Conservation (phyloP, 2,329 filamentous ascomycete genomes). For the Aspergillus sp. region DNA sequence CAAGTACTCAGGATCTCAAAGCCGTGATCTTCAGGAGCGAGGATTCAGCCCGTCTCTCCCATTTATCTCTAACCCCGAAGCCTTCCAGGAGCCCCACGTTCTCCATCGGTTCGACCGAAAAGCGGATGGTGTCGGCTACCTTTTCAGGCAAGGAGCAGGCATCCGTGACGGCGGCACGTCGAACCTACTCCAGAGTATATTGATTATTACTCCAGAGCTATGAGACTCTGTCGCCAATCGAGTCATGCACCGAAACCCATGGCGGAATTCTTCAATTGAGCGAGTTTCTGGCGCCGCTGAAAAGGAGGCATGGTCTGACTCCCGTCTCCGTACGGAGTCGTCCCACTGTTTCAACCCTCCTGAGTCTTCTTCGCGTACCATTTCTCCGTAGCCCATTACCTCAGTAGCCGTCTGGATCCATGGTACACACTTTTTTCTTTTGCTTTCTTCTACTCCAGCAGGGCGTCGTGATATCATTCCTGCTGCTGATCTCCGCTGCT, state of each 20-base stretch:
- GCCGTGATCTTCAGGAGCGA: background rate
- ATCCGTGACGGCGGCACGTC: no score
- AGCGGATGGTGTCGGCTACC: background rate
- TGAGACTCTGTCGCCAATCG: no score
- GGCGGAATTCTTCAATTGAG: no score
- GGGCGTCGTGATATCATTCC: background rate
- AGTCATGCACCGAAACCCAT: no score
- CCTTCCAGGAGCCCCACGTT: background rate
- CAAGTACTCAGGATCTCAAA: background rate
- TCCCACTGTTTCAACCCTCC: background rate
- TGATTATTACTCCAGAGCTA: no score
- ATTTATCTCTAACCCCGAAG: constrained; percentile 5
- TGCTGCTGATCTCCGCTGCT: no score
- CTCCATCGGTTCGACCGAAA: background rate
- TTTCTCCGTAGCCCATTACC: background rate
- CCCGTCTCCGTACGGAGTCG: background rate
- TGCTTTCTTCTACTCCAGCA: background rate
- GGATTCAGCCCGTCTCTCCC: background rate
- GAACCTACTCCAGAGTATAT: no score
- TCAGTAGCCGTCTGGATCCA: background rate
- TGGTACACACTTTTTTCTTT: background rate
- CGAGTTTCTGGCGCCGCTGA: no score
- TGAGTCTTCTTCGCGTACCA: background rate
- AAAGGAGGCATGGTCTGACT: no score
- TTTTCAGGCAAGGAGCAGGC: background rate